These are phyloP conservation scores for Camelina laxa DNA, from an alignment of 345 rosid genomes.

Conservation along the genomic window DNA sequence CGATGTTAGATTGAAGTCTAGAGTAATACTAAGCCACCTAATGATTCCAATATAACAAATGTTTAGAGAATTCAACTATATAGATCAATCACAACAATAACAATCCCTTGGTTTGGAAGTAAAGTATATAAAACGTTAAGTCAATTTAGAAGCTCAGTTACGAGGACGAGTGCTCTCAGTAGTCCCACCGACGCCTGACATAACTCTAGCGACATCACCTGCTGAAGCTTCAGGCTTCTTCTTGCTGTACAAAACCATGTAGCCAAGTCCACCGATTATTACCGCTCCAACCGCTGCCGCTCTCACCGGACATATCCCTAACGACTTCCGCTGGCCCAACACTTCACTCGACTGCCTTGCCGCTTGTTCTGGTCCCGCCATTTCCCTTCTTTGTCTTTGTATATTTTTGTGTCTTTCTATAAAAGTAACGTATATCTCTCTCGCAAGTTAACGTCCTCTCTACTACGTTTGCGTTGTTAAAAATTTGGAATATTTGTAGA, in stretches of 20 bases:
- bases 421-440: not conserved
- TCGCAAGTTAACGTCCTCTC: constrained; percentile 11
- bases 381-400: not conserved
- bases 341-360: constrained; percentile 47
- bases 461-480: not conserved
- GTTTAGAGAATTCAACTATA: not conserved
- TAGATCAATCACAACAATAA: not conserved
- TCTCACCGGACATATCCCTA: constrained; percentile 50
- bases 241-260: constrained; percentile 54
- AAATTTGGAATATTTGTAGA: constrained; percentile 39
- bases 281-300: constrained; percentile 55
- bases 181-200: constrained; percentile 47
- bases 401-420: not conserved
- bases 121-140: not conserved
- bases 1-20: not conserved
- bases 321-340: constrained; percentile 25
- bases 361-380: constrained; percentile 49
- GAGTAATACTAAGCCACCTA: not conserved
- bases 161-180: constrained; percentile 59
- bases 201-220: constrained; percentile 70
- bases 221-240: constrained; percentile 59
- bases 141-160: not conserved
- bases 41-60: not conserved
- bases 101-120: not conserved
- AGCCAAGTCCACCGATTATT: constrained; percentile 52